Conservation (phyloP, 2,329 filamentous ascomycete genomes). For the Claviceps maximensis region DNA sequence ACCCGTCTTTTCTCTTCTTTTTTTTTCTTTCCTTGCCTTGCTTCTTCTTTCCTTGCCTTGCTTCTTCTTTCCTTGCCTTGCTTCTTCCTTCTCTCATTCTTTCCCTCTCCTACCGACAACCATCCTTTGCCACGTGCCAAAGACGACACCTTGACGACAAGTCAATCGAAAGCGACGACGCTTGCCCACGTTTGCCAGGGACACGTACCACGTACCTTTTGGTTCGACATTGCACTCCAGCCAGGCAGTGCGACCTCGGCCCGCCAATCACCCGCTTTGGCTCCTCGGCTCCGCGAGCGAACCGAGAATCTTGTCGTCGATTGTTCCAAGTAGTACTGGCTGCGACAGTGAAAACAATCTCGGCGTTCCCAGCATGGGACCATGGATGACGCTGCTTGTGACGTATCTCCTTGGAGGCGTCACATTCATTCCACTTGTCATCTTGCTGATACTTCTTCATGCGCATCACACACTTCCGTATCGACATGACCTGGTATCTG, state of each 20-base stretch:
- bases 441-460: conserved; percentile 48
- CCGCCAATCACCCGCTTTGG: not conserved
- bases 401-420: conserved; percentile 77
- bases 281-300: not conserved
- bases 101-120: not conserved
- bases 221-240: not conserved
- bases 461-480: conserved; percentile 55
- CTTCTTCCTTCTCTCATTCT: not conserved
- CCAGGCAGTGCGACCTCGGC: conserved; percentile 1
- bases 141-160: not conserved
- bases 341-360: not conserved
- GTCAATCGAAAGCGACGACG: not conserved
- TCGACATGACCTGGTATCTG: conserved; percentile 26
- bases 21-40: not conserved
- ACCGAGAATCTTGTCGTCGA: not conserved
- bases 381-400: conserved; percentile 48
- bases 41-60: not conserved
- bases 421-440: conserved; percentile 68
- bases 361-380: conserved; percentile 27
- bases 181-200: not conserved
- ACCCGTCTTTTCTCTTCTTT: not conserved
- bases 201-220: not conserved
- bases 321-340: not conserved
- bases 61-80: too few relatives aligned
- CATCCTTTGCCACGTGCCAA: not conserved